Conservation (phyloP, 768 basidiomycete species). For the Amanita pseudoporphyria region DNA sequence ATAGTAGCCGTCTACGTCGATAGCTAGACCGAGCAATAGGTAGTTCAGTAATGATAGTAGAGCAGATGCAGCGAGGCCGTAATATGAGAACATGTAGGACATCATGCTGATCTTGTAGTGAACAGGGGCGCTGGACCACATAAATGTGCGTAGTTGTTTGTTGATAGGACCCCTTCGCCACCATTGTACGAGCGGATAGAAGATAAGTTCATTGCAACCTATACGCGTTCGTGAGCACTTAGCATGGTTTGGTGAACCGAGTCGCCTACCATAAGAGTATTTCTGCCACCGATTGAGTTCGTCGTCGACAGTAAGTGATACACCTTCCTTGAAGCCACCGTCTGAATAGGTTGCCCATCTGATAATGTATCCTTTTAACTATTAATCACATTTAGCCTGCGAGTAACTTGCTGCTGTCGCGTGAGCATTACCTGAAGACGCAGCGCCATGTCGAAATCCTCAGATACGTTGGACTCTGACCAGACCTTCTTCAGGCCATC, state of each 20-base stretch:
- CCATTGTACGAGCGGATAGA: slow-evolving; percentile 78
- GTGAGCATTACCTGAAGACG: slow-evolving; percentile 35
- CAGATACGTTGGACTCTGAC: slow-evolving; percentile 76
- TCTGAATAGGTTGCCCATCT: slow-evolving; percentile 83
- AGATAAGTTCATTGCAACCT: slow-evolving; percentile 74
- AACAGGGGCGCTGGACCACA: slow-evolving; percentile 69
- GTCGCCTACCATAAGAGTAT: slow-evolving; percentile 55
- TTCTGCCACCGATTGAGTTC: slow-evolving; percentile 93
- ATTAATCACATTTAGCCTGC: neutral
- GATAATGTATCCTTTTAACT: slow-evolving; percentile 62
- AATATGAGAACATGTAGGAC: slow-evolving; percentile 58
- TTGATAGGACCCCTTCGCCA: slow-evolving; percentile 75
- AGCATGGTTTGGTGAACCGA: neutral
- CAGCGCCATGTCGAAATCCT: slow-evolving; percentile 78
- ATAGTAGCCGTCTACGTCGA: slow-evolving; percentile 63
- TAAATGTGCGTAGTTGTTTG: slow-evolving; percentile 64
- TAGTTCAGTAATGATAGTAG: slow-evolving; percentile 62
- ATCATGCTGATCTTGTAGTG: slow-evolving; percentile 81
- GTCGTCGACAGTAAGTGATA: slow-evolving; percentile 81
- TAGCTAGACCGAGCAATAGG: slow-evolving; percentile 51
- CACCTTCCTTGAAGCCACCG: slow-evolving; percentile 86
- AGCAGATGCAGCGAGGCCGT: slow-evolving; percentile 57
- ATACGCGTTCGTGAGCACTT: neutral
- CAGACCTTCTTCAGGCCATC: slow-evolving; percentile 68
- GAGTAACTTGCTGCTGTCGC: neutral